These are phyloP conservation scores for Sordariomycetes sp. DNA, from an alignment of 2,329 filamentous ascomycete genomes.

Conservation along the genomic window DNA sequence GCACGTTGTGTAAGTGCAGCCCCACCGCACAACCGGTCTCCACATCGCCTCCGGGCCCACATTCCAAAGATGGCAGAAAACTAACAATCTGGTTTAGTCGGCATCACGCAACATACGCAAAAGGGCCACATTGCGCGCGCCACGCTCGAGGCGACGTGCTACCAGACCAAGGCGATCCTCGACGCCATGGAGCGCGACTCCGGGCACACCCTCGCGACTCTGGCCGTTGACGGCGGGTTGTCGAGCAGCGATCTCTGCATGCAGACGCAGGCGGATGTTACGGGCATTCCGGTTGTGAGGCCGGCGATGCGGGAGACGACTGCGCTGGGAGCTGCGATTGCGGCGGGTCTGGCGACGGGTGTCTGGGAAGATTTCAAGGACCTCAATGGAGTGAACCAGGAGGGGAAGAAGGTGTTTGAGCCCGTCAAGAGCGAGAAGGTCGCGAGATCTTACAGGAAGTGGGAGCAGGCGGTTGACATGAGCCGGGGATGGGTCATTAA, in stretches of 20 bases:
- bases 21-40: neutral
- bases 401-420: slow-evolving; percentile 55
- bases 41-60: neutral
- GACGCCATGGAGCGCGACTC: slow-evolving; percentile 86
- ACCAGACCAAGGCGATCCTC: slow-evolving; percentile 83
- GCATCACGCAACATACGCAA: slow-evolving; percentile 74
- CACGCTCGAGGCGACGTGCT: slow-evolving; percentile 82
- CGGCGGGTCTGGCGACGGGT: slow-evolving; percentile 70
- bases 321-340: slow-evolving; percentile 76
- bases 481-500: slow-evolving; percentile 37
- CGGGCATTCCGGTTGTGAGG: slow-evolving; percentile 67
- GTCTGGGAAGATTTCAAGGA: slow-evolving; percentile 69
- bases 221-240: slow-evolving; percentile 83
- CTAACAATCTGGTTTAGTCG: slow-evolving; percentile 32
- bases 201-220: slow-evolving; percentile 56
- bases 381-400: slow-evolving; percentile 58
- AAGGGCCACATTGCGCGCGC: slow-evolving; percentile 79
- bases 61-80: neutral
- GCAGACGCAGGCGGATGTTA: slow-evolving; percentile 83
- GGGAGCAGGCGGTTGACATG: slow-evolving; percentile 47
- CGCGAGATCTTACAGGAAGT: slow-evolving; percentile 30
- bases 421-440: slow-evolving; percentile 38
- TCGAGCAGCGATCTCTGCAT: slow-evolving; percentile 81
- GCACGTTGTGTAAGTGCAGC: slow-evolving; percentile 57
- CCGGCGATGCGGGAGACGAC: slow-evolving; percentile 87